Conservation (phyloP, 1,284 basidiomycete genomes). For the Apiotrichum siamense region DNA sequence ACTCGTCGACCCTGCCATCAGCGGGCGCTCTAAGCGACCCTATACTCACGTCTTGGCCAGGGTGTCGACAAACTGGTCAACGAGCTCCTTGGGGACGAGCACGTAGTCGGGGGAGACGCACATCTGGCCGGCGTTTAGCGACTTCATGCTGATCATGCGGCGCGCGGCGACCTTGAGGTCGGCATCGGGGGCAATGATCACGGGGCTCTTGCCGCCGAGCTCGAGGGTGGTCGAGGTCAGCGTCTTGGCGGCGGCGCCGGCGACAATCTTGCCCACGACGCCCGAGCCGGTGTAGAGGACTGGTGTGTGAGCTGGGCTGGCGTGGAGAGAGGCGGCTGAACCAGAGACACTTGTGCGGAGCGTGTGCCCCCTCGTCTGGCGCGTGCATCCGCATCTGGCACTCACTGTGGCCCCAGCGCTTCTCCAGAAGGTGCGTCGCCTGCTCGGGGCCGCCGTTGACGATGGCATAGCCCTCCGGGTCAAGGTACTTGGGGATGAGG, state of each 20-base stretch:
- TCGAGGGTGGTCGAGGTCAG: conserved; percentile 70
- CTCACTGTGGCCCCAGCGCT: conserved; percentile 81
- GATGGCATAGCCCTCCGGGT: conserved; percentile 62
- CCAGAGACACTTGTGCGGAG: too few relatives aligned
- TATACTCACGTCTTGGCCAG: conserved; percentile 55
- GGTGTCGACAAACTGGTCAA: conserved; percentile 59
- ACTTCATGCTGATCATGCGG: conserved; percentile 68
- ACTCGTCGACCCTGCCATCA: conserved; percentile 26
- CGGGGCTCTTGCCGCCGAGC: conserved; percentile 76
- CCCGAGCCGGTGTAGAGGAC: conserved; percentile 64
- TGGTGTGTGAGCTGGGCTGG: conserved; percentile 46
- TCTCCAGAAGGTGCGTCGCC: conserved; percentile 68
- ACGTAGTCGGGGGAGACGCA: conserved; percentile 63
- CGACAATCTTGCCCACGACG: conserved; percentile 68
- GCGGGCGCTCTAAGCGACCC: not conserved
- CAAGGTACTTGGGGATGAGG: conserved; percentile 74
- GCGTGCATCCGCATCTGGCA: too few relatives aligned
- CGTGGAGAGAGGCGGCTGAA: too few relatives aligned
- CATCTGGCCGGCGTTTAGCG: conserved; percentile 57
- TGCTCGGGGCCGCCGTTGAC: conserved; percentile 72
- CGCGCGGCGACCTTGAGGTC: conserved; percentile 47
- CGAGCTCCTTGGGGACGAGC: conserved; percentile 58
- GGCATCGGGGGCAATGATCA: conserved; percentile 63
- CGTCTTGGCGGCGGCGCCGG: conserved; percentile 74
- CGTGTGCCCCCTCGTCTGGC: too few relatives aligned